Percentiles rank a stretch among this genome's conserved stretches.
Conservation (phyloP, 2,329 filamentous ascomycete species). For the Trichoderma atroviride region DNA sequence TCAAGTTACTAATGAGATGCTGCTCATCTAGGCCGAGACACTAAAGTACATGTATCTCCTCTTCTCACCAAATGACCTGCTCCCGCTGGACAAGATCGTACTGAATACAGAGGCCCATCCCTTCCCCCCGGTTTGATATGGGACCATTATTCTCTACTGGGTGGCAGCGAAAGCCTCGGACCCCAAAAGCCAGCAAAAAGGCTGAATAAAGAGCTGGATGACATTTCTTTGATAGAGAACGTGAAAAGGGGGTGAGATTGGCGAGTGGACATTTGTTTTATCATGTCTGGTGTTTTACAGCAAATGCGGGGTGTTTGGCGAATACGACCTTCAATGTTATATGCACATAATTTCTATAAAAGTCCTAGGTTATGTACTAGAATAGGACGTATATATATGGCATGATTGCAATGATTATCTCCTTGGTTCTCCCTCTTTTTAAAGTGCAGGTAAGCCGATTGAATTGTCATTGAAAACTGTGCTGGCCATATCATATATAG, state of each 20-base stretch:
- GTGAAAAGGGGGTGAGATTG: neutral
- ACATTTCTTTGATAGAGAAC: neutral
- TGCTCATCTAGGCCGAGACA: slow-evolving; percentile 73
- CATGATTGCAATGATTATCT: neutral
- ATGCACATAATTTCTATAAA: neutral
- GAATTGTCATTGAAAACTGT: neutral
- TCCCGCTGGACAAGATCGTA: slow-evolving; percentile 84
- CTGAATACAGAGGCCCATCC: slow-evolving; percentile 96
- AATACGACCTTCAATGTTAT: neutral
- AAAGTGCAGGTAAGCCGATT: neutral
- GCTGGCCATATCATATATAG: neutral
- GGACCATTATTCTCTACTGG: slow-evolving; percentile 76
- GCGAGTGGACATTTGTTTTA: neutral
- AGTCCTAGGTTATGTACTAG: neutral
- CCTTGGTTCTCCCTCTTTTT: neutral
- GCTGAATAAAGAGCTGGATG: slow-evolving; percentile 28
- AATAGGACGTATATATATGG: slow-evolving; percentile 1
- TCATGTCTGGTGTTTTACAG: slow-evolving; percentile 1
- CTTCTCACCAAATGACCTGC: slow-evolving; percentile 79
- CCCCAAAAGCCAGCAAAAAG: slow-evolving; percentile 45
- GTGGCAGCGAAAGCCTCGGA: slow-evolving; percentile 72
- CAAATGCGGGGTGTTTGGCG: neutral
- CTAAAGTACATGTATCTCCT: slow-evolving; percentile 97
- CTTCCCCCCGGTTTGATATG: slow-evolving; percentile 85
- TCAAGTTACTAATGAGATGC: neutral